phyloP scores from a whole-genome alignment of 768 basidiomycete genomes.

The Collybia sp. region DNA sequence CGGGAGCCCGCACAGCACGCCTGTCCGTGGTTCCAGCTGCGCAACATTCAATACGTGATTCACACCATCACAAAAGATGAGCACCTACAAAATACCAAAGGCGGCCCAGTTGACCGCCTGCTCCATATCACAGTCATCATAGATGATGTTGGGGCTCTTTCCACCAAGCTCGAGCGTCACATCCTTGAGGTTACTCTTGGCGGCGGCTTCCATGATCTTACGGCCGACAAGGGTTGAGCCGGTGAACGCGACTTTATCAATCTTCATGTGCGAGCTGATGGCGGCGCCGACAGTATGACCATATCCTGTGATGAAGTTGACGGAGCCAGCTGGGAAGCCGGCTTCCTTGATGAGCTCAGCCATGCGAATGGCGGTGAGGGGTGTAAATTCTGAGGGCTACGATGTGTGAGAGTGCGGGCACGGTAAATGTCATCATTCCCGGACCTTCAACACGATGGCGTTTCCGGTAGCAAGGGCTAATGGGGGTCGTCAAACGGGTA shows the following conservation, averaged over 20 bases:
- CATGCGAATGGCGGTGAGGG: constrained; percentile 59
- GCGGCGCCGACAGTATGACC: constrained; percentile 70
- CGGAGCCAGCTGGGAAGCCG: constrained; percentile 74
- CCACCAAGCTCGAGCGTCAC: constrained; percentile 77
- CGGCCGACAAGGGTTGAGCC: constrained; percentile 73
- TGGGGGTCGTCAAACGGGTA: constrained; percentile 16
- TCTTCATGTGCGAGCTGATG: constrained; percentile 63
- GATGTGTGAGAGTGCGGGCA: background rate
- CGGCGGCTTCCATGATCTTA: constrained; percentile 68
- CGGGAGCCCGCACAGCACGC: constrained; percentile 84
- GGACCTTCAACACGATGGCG: constrained; percentile 60
- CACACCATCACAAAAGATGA: background rate
- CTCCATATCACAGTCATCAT: constrained; percentile 60
- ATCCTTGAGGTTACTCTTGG: constrained; percentile 73
- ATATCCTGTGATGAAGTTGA: constrained; percentile 74
- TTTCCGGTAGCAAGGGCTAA: constrained; percentile 78
- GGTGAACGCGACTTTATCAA: constrained; percentile 51
- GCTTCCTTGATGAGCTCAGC: constrained; percentile 61
- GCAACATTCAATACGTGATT: background rate
- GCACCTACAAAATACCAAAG: constrained; percentile 61
- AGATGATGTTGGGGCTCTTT: constrained; percentile 61
- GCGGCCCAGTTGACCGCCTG: constrained; percentile 64
- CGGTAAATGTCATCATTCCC: background rate
- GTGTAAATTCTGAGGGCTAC: constrained; percentile 78
- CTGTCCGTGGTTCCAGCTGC: constrained; percentile 69